Base-by-base conservation (phyloP, 495 filamentous ascomycete species). In the Aspergillus sparsus region DNA sequence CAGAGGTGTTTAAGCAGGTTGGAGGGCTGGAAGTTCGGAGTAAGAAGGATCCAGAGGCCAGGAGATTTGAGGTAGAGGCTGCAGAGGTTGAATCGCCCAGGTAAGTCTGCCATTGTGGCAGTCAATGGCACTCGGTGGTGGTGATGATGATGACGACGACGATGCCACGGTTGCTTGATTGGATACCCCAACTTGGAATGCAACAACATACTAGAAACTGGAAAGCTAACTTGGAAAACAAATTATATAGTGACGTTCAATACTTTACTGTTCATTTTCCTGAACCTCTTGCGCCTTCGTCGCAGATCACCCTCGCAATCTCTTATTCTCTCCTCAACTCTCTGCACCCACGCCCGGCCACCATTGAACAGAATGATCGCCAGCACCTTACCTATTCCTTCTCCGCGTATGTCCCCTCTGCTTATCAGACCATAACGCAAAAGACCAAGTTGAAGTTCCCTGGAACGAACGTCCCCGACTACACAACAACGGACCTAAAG, bases 371-470 rank as follows among this genome's bases (percentile, higher is more conserved):
- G 72, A 77, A 77, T 42, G 92, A 96, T 55, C 83, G 86, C 65
- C 94, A 98, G 76, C 96, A 85, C 77, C 82, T 98, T n/a, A 75
- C 81, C 42, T 91, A 93, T 78, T 80, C 82, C 12, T 92, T 94
- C 82, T 90, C 87, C 49, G 90, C 91, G 60, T 96, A 94, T 71
- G 81, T 77, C 35, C 86, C 83, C 36, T 92, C 91, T 11, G 88
- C 87, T 50, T 98, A 98, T 75, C 70, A 80, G 6, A 96, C 93
- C 18, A 72, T 80, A 63, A 96, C 95, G 72, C 94, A 98, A 70
- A 97, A 97, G 83, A 97, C 94, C 41, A 96, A 97, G 76, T 76
- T 98, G 71, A 97, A 96, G 78, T 85, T 97, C 69, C 87, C 91
- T 51, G 85, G 82, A 57, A 75, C 78, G 60, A 87, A 90, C 65